Evolutionary conservation across 305 asterid genomes (phyloP), one percentile per base, ranked within the genome.

Genomic region (Fraxinus angustifolia): DNA sequence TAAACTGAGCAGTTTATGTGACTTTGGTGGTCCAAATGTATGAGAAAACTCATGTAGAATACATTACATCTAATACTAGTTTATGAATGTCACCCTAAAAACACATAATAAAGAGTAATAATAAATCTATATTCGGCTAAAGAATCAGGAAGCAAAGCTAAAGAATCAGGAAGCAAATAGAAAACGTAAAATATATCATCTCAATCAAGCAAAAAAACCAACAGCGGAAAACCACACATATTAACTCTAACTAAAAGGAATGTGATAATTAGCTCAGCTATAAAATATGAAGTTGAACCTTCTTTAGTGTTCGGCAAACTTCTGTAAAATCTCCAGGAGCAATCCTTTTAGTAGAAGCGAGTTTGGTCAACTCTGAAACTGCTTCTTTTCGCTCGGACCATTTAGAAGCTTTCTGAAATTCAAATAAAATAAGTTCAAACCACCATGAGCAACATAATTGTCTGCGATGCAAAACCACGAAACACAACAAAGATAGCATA

Each of bases 371-470:
- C 88, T 93, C 98, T 74, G 95, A 95, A 85, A 96, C 97, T 67
- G 98, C 99, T 71, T 94, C 98, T 87, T 94, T 96, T 73, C 99
- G 91, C 88, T 94, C 99, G 10, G 97, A 94, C 99, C 99, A 96
- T 85, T 96, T 96, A 53, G 97, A 21, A 89, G 99, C 98, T 96
- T 96, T 96, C 99, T 96, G 86, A 83, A 82, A 84, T 50, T 86
- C 34, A 75, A 8, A 79, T 19, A 76, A 73, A 82, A 83, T 76
- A 79, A 76, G 53, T 65, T 74, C 80, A 82, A 80, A 82, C 75
- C 71, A 71, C 56, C 79, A 76, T 19, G 71, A 82, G 70, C 7
- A 62, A 62, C 4, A 71, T 80, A 26, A 67, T 36, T 38, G 31
- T 12, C 50, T 62, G 40, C n/a, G 68, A 78, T 73, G 45, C 16